Base-by-base conservation (phyloP, 1,139 yeast species). In the Geotrichum reessii region DNA sequence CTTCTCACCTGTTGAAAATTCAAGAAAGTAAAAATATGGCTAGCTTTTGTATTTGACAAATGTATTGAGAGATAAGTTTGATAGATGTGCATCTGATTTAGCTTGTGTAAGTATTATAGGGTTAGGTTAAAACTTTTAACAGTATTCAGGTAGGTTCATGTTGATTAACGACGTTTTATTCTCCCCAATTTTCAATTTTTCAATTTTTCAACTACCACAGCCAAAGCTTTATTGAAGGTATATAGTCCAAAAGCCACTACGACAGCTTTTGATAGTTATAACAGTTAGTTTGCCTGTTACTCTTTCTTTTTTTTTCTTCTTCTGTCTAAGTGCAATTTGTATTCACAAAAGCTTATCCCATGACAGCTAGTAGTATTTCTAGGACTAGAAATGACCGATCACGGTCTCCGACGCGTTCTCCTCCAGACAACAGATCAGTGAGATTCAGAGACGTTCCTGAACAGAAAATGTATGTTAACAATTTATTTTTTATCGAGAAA, bases 341-440 rank as follows among this genome's bases (percentile, higher is more conserved):
- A 37, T 37, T 37, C 19, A 37, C 42, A 37, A 37, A n/a, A 37
- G 3, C 42, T 37, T 37, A 17, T n/a, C 17, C n/a, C 40, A 37
- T 37, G 42, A 37, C 42, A 37, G 19, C 47, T 24, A 37, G 51
- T 53, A 53, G 33, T 53, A 46, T 25, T 17, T 33, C 44, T 49
- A 53, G 51, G 21, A 37, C 21, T 17, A 47, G 51, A 53, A 21
- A 47, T 31, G 56, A 53, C 14, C 46, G 56, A 22, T 53, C 56
- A 14, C 19, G 56, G 46, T 53, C 56, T 17, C 56, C 56, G 42
- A 14, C 42, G 2, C 42, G 42, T 19, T 25, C 50, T 14, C 12
- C 14, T 27, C 37, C 47, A 24, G 21, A 51, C n/a, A 27, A 21
- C 52, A 11, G 42, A 37, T 14, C n/a, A 14, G 42, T 37, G 17